These are phyloP conservation scores for Phytopythium litorale DNA, from an alignment of 352 stramenopile genomes.

Conservation along the genomic window DNA sequence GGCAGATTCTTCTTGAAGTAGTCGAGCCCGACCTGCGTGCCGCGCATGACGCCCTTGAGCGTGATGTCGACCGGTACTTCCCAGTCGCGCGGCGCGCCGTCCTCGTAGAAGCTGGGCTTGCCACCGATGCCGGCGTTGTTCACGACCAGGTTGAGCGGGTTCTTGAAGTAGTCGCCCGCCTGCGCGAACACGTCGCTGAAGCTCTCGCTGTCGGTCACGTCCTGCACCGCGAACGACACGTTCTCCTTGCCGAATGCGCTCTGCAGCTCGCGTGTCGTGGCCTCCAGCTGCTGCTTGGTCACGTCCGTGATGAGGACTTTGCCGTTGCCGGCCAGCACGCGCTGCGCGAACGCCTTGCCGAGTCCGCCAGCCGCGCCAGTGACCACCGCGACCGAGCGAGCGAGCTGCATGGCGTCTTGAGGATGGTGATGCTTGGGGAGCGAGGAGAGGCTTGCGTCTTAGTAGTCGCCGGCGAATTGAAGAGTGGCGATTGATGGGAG, in stretches of 20 bases:
- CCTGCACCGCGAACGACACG: slow-evolving; percentile 37
- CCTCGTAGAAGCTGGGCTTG: slow-evolving; percentile 25
- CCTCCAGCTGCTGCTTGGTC: slow-evolving; percentile 32
- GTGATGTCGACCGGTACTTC: slow-evolving; percentile 38
- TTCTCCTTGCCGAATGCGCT: slow-evolving; percentile 27
- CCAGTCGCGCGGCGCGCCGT: slow-evolving; percentile 12
- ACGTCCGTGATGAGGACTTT: slow-evolving; percentile 58
- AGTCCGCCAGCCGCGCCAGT: slow-evolving; percentile 46
- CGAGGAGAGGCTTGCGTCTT: neutral
- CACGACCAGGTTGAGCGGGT: slow-evolving; percentile 44
- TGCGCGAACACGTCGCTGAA: slow-evolving; percentile 45
- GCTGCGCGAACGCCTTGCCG: slow-evolving; percentile 39
- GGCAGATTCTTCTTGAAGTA: slow-evolving; percentile 31
- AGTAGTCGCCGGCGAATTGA: slow-evolving; percentile 4
- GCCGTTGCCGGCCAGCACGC: slow-evolving; percentile 39
- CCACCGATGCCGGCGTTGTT: slow-evolving; percentile 61
- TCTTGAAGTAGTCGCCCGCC: slow-evolving; percentile 34
- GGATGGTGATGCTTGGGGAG: neutral
- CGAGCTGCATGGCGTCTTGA: slow-evolving; percentile 35
- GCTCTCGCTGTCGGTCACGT: slow-evolving; percentile 42
- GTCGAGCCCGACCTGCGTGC: slow-evolving; percentile 42
- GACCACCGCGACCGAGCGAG: slow-evolving; percentile 36
- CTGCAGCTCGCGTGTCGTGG: slow-evolving; percentile 33
- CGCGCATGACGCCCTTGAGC: slow-evolving; percentile 46
- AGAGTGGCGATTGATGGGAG: neutral